phyloP scores from a whole-genome alignment of 1,284 basidiomycete genomes.

The Apiotrichum laibachii region DNA sequence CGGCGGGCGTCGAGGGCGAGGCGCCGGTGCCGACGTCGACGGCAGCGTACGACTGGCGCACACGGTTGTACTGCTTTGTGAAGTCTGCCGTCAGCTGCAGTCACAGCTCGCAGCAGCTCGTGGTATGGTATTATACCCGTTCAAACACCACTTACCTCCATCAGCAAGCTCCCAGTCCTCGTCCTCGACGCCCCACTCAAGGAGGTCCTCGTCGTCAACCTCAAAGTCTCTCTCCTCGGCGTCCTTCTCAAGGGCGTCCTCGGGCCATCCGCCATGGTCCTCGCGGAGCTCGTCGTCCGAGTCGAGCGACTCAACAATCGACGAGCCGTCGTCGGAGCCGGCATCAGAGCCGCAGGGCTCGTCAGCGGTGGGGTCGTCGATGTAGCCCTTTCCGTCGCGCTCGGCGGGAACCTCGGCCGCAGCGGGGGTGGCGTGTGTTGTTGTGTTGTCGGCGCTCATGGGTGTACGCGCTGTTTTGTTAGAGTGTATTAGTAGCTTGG shows the following conservation, averaged over 20 bases:
- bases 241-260: conserved; percentile 6
- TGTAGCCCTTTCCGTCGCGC: conserved; percentile 25
- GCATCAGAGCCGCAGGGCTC: conserved; percentile 1
- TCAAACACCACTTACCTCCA: conserved; percentile 51
- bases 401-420: conserved; percentile 3
- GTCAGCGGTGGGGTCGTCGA: conserved; percentile 23
- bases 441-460: no score
- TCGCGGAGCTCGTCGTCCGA: conserved; percentile 5
- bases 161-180: conserved; percentile 86
- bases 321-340: conserved; percentile 20
- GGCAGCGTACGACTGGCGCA: conserved; percentile 65
- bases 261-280: conserved; percentile 4
- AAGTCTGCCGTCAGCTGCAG: conserved; percentile 64
- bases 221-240: conserved; percentile 6
- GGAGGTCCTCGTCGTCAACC: conserved; percentile 32
- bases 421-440: neutral
- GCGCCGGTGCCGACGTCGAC: conserved; percentile 4
- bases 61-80: conserved; percentile 92
- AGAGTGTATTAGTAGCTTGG: no score
- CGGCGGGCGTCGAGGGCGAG: conserved; percentile 1
- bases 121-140: no score
- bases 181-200: conserved; percentile 65
- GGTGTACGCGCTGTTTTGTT: no score
- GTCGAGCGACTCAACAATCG: conserved; percentile 31
- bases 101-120: no score